These are phyloP conservation scores for Carex littledalei DNA, from an alignment of 176 grass and related monocot genomes.

Conservation along the genomic window DNA sequence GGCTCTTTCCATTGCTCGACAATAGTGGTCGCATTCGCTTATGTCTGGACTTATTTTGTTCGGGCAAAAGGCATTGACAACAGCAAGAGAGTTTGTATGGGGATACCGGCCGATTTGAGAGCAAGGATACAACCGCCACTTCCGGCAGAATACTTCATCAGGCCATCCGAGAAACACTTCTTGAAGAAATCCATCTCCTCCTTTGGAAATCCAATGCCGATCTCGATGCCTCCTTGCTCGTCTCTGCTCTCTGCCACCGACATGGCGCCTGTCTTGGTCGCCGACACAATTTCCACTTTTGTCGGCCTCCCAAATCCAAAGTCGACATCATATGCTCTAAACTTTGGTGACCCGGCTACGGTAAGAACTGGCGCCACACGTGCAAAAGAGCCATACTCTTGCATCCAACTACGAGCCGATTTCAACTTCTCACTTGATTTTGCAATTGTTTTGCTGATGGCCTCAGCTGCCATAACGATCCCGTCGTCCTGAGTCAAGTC, in stretches of 20 bases:
- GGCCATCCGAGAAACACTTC: neutral
- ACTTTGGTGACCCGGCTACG: conserved; percentile 29
- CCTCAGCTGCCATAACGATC: neutral
- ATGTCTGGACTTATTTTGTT: conserved; percentile 30
- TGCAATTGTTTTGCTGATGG: neutral
- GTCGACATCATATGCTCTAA: conserved; percentile 41
- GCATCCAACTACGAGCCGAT: neutral
- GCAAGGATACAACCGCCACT: conserved; percentile 24
- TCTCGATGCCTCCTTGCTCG: conserved; percentile 33
- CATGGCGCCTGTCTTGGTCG: neutral
- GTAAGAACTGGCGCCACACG: neutral
- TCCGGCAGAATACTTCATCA: neutral
- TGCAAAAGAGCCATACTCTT: neutral
- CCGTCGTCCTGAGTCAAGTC: neutral
- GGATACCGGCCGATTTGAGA: conserved; percentile 32
- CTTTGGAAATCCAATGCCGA: conserved; percentile 13
- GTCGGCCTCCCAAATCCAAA: conserved; percentile 50
- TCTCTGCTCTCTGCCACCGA: conserved; percentile 13
- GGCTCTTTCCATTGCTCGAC: neutral
- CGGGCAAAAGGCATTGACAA: neutral
- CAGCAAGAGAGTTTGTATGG: neutral
- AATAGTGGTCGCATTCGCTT: conserved; percentile 21
- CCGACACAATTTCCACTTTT: conserved; percentile 36
- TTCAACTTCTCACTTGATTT: neutral
- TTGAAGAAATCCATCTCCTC: conserved; percentile 11